Evolutionary conservation across 805 yeast species (phyloP).

Genomic region (Schwanniomyces vanrijiae): DNA sequence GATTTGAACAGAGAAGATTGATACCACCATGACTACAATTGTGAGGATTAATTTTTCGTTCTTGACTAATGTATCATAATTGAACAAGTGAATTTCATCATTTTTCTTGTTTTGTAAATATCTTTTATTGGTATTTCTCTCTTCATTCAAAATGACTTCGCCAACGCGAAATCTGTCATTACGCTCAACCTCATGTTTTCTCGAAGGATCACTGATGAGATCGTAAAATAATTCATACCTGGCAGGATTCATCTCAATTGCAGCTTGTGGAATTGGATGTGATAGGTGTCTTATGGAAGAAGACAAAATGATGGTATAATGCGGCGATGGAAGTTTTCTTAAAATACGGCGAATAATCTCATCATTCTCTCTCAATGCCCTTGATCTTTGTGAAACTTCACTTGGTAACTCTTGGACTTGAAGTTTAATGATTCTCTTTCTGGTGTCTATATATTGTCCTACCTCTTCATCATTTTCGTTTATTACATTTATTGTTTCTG

Average conservation of each 20-base stretch:
- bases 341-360: conserved; percentile 53
- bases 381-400: conserved; percentile 14
- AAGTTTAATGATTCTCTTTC: conserved; percentile 61
- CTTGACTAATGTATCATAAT: conserved; percentile 47
- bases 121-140: conserved; percentile 27
- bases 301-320: conserved; percentile 60
- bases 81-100: conserved; percentile 41
- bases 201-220: conserved; percentile 50
- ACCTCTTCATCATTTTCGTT: conserved; percentile 46
- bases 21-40: conserved; percentile 26
- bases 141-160: conserved; percentile 26
- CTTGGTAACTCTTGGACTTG: conserved; percentile 50
- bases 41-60: conserved; percentile 49
- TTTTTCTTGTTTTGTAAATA: conserved; percentile 28
- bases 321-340: conserved; percentile 76
- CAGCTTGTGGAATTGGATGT: conserved; percentile 32
- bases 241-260: conserved; percentile 30
- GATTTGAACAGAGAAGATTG: conserved; percentile 6
- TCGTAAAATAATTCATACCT: conserved; percentile 52
- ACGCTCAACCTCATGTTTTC: conserved; percentile 55
- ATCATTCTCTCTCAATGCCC: conserved; percentile 41
- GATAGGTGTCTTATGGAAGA: conserved; percentile 17
- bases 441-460: conserved; percentile 59
- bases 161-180: conserved; percentile 39
- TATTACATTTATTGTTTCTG: conserved; percentile 38